phyloP scores from a whole-genome alignment of 1,139 yeast genomes.

The Diutina siamensis region DNA sequence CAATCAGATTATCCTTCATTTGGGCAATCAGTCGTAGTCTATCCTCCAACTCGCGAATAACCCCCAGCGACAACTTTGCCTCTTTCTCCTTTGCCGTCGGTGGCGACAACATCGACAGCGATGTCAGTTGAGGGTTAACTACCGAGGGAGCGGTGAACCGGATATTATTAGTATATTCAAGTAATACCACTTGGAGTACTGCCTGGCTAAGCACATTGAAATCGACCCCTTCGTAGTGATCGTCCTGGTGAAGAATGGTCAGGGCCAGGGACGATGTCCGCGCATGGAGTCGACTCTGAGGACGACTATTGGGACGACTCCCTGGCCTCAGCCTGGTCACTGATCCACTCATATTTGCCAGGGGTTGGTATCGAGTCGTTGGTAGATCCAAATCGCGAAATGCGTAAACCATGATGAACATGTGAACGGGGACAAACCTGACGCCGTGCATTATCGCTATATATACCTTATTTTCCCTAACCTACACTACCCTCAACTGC shows the following conservation, averaged over 20 bases:
- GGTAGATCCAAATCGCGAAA: background rate
- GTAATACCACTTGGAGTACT: conserved; percentile 35
- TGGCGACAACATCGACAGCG: conserved; percentile 8
- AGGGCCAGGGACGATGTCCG: background rate
- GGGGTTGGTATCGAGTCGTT: too few species aligned
- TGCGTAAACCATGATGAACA: background rate
- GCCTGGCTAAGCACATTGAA: conserved; percentile 23
- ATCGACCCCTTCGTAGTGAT: conserved; percentile 18
- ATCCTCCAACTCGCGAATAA: conserved; percentile 8
- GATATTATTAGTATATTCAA: conserved; percentile 49
- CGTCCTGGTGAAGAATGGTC: conserved; percentile 6
- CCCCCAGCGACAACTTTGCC: conserved; percentile 8
- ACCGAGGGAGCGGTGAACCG: conserved; percentile 23
- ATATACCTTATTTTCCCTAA: too few species aligned
- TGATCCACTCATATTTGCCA: background rate
- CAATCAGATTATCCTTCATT: conserved; percentile 10
- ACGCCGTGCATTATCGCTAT: too few species aligned
- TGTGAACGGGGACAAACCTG: too few species aligned
- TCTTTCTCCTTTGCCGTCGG: conserved; percentile 8
- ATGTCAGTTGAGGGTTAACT: conserved; percentile 6
- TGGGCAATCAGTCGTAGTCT: conserved; percentile 10
- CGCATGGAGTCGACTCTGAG: background rate
- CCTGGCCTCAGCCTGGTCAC: background rate
- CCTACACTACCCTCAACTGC: too few species aligned
- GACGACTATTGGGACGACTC: background rate